A percentile compares a stretch with the other conserved stretches of the same genome.
phyloP scores from a whole-genome alignment of 257 asterid genomes.

The Thymus quinquecostatus region DNA sequence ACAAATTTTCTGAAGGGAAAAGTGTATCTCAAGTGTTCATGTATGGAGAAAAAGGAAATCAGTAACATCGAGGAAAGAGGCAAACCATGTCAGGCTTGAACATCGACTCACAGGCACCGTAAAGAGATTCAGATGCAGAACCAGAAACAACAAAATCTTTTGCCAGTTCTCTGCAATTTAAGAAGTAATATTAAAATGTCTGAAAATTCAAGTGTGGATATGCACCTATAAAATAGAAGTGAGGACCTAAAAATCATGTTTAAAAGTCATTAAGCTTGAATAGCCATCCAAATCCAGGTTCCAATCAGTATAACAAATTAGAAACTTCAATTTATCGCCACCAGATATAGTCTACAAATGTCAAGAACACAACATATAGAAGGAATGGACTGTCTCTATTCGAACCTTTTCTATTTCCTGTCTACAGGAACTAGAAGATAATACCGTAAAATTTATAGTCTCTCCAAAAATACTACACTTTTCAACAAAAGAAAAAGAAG shows the following conservation, averaged over 20 bases:
- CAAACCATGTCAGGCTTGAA: conserved; percentile 91
- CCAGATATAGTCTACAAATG: neutral
- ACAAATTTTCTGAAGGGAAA: neutral
- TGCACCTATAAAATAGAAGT: neutral
- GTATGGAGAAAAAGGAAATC: neutral
- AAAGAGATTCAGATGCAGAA: conserved; percentile 93
- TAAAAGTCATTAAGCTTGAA: neutral
- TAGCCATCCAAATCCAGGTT: neutral
- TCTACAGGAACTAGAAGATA: neutral
- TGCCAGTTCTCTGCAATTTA: conserved; percentile 81
- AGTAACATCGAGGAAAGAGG: conserved; percentile 21
- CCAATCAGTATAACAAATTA: neutral
- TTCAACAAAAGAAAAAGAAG: neutral
- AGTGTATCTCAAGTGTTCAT: neutral
- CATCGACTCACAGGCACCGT: conserved; percentile 99
- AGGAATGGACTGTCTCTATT: neutral
- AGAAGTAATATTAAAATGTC: neutral
- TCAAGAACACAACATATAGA: neutral
- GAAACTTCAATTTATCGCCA: neutral
- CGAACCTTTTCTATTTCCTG: neutral
- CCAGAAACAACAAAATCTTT: conserved; percentile 97
- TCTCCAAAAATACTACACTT: neutral
- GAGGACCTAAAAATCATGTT: neutral
- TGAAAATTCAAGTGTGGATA: neutral
- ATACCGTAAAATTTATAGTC: neutral